A percentile compares a stretch with the other conserved stretches of the same genome.
Conservation (phyloP, 176 grass and related monocot species). For the Phoenix dactylifera region DNA sequence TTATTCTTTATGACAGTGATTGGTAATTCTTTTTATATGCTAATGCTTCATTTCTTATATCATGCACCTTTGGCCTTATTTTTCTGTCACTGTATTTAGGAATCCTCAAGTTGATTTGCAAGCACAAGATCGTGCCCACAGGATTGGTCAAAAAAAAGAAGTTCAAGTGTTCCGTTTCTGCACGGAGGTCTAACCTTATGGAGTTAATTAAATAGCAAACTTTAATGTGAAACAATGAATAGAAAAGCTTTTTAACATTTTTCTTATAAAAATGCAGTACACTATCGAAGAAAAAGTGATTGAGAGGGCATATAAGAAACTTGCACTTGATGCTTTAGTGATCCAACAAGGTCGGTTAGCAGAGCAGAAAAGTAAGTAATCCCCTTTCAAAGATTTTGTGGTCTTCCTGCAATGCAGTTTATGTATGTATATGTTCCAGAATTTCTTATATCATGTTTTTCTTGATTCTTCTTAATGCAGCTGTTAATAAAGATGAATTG, state of each 20-base stretch:
- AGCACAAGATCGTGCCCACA: conserved; percentile 96
- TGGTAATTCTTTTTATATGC: conserved; percentile 42
- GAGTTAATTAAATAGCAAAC: not conserved
- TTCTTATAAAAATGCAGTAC: conserved; percentile 39
- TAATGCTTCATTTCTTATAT: conserved; percentile 11
- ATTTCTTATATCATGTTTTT: too few species aligned
- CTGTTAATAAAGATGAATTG: conserved; percentile 97
- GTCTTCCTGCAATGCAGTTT: too few species aligned
- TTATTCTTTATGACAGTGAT: conserved; percentile 98
- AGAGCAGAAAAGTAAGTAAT: conserved; percentile 72
- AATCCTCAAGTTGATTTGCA: conserved; percentile 98
- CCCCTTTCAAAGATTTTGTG: too few species aligned
- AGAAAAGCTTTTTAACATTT: too few species aligned
- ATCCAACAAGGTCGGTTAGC: conserved; percentile 96
- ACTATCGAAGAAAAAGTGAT: conserved; percentile 99
- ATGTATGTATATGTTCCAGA: too few species aligned
- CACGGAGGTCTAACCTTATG: conserved; percentile 51
- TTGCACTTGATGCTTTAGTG: conserved; percentile 96
- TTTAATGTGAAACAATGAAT: not conserved
- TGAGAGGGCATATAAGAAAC: conserved; percentile 97
- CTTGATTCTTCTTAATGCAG: conserved; percentile 24
- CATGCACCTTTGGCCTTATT: not conserved
- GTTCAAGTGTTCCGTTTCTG: conserved; percentile 99
- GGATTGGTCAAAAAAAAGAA: conserved; percentile 97
- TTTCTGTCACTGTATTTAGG: conserved; percentile 34